phyloP scores from a whole-genome alignment of 441 rosid species.

The Populus hybrid region DNA sequence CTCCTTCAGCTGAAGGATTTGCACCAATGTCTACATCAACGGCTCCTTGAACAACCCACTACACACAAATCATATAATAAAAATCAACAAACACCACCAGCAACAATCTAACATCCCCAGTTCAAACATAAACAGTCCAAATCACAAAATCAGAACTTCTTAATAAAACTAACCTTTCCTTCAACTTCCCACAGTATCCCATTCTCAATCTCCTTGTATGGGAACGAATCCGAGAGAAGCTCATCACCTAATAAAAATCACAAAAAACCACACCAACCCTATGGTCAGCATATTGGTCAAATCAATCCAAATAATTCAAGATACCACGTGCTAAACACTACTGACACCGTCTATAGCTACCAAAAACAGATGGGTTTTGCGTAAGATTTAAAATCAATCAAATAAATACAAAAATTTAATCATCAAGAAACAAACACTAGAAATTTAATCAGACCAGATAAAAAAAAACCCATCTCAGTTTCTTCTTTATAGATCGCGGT shows the following conservation, averaged over 20 bases:
- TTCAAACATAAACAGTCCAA: not conserved
- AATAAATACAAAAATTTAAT: not conserved
- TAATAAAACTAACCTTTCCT: slow-evolving; percentile 58
- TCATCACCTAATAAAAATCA: slow-evolving; percentile 65
- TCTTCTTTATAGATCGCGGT: too few relatives aligned
- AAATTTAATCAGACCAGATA: not conserved
- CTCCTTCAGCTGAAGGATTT: slow-evolving; percentile 96
- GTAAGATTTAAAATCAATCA: not conserved
- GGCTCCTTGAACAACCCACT: slow-evolving; percentile 91
- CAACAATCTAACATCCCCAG: not conserved
- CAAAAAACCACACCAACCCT: not conserved
- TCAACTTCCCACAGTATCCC: slow-evolving; percentile 89
- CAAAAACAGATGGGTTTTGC: not conserved
- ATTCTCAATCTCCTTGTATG: slow-evolving; percentile 72
- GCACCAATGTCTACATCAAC: slow-evolving; percentile 86
- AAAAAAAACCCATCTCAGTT: not conserved
- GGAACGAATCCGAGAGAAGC: slow-evolving; percentile 92
- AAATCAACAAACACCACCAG: not conserved
- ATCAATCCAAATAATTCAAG: not conserved
- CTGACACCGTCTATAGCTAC: not conserved
- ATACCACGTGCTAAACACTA: not conserved
- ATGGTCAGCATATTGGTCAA: not conserved
- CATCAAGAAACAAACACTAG: not conserved
- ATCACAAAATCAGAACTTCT: not conserved
- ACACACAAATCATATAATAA: not conserved